Conservation (phyloP, 805 yeast species). For the Tetrapisispora arboricola region DNA sequence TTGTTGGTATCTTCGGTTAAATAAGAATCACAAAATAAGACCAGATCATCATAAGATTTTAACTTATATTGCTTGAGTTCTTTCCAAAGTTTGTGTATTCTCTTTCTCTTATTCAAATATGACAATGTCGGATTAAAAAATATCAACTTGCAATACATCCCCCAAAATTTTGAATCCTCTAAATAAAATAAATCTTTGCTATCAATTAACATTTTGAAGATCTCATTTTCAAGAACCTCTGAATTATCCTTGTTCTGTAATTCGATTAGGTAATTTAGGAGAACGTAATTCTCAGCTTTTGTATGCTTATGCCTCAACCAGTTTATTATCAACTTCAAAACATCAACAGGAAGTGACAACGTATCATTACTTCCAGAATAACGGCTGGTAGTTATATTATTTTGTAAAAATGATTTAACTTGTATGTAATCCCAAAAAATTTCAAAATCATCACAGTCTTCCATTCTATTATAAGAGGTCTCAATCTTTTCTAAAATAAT, state of each 20-base stretch:
- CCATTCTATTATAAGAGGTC: slow-evolving; percentile 10
- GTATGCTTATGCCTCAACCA: slow-evolving; percentile 12
- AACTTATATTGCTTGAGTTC: slow-evolving; percentile 8
- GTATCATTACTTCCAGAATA: slow-evolving; percentile 7
- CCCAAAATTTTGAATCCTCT: slow-evolving; percentile 21
- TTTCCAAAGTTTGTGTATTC: slow-evolving; percentile 17
- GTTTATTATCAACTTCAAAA: slow-evolving; percentile 11
- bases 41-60: slow-evolving; percentile 1
- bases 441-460: slow-evolving; percentile 19
- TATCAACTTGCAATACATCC: slow-evolving; percentile 18
- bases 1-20: slow-evolving; percentile 23
- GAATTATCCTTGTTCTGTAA: slow-evolving; percentile 19
- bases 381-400: slow-evolving; percentile 10
- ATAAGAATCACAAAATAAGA: slow-evolving; percentile 17
- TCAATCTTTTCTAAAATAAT: slow-evolving; percentile 9
- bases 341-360: slow-evolving; percentile 4
- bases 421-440: slow-evolving; percentile 26
- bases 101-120: slow-evolving; percentile 18
- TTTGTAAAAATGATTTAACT: slow-evolving; percentile 14
- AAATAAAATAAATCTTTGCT: slow-evolving; percentile 13
- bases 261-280: slow-evolving; percentile 16
- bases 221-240: slow-evolving; percentile 11
- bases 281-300: slow-evolving; percentile 11
- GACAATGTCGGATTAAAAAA: slow-evolving; percentile 19
- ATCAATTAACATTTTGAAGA: slow-evolving; percentile 16